These are phyloP conservation scores for Casuarina cunninghamiana DNA, from an alignment of 306 rosid genomes.

Conservation along the genomic window DNA sequence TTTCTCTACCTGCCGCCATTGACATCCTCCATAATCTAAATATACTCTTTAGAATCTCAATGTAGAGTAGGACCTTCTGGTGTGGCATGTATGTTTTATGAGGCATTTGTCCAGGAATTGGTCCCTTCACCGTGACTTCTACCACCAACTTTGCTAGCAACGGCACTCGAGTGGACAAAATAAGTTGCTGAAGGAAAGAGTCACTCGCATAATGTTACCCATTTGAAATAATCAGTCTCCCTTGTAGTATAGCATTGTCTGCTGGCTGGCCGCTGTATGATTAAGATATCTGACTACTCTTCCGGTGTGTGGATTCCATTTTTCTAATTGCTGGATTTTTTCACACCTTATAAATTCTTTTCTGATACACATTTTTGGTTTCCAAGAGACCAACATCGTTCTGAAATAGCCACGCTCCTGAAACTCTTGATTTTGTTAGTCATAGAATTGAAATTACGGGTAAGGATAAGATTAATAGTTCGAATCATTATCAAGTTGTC, in stretches of 20 bases:
- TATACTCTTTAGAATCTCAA: conserved; percentile 18
- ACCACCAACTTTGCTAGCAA: not conserved
- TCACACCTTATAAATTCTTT: not conserved
- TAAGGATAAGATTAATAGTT: too few species aligned
- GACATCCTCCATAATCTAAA: conserved; percentile 2
- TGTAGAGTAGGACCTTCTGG: not conserved
- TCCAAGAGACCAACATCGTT: not conserved
- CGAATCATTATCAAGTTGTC: too few species aligned
- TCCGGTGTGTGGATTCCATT: not conserved
- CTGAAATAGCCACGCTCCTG: not conserved
- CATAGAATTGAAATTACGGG: too few species aligned
- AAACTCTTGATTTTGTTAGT: not conserved
- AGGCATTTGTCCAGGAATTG: not conserved
- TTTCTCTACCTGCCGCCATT: conserved; percentile 3
- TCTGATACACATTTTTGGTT: conserved; percentile 4
- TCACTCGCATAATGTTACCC: not conserved
- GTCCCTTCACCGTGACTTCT: not conserved
- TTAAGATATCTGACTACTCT: not conserved
- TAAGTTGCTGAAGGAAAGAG: not conserved
- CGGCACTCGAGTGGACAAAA: not conserved
- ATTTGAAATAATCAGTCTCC: not conserved
- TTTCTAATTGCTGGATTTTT: not conserved
- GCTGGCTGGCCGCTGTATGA: conserved; percentile 1
- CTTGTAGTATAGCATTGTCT: not conserved
- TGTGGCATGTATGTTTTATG: conserved; percentile 14